Conservation (phyloP, 495 filamentous ascomycete genomes). For the Bryoglossum gracile region DNA sequence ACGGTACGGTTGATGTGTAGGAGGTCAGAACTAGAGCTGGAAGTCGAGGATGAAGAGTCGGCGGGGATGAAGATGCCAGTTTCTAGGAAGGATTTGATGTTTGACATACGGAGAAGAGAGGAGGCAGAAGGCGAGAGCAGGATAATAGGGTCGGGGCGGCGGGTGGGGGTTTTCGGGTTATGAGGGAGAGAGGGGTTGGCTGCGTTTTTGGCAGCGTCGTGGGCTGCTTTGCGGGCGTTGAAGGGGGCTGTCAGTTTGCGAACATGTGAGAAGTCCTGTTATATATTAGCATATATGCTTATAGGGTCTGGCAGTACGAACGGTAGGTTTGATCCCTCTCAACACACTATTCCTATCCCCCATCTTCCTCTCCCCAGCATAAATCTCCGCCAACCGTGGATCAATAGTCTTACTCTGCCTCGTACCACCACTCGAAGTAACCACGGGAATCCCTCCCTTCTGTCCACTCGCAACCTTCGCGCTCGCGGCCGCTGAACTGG, state of each 20-base stretch:
- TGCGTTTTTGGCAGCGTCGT: constrained; percentile 42
- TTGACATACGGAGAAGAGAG: constrained; percentile 92
- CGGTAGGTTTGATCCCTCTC: constrained; percentile 82
- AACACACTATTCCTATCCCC: constrained; percentile 87
- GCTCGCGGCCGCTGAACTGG: constrained; percentile 36
- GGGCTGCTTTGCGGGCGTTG: constrained; percentile 35
- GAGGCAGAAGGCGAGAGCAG: constrained; percentile 97
- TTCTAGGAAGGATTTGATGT: constrained; percentile 93
- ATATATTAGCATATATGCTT: too few species aligned
- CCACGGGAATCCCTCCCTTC: constrained; percentile 31
- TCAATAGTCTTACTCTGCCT: constrained; percentile 57
- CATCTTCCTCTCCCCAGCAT: constrained; percentile 81
- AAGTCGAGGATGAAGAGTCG: constrained; percentile 50
- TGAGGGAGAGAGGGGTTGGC: constrained; percentile 33
- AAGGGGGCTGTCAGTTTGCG: constrained; percentile 79
- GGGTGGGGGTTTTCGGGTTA: constrained; percentile 41
- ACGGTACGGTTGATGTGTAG: constrained; percentile 75
- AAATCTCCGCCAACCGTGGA: constrained; percentile 77
- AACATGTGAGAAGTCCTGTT: constrained; percentile 88
- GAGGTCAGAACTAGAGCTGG: constrained; percentile 59
- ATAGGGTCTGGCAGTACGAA: constrained; percentile 43
- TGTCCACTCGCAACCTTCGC: constrained; percentile 47
- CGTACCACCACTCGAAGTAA: constrained; percentile 45
- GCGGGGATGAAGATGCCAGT: constrained; percentile 73
- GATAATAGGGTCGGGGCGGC: constrained; percentile 89